Evolutionary conservation across 257 asterid genomes (phyloP).

Genomic region (Cordia subcordata): DNA sequence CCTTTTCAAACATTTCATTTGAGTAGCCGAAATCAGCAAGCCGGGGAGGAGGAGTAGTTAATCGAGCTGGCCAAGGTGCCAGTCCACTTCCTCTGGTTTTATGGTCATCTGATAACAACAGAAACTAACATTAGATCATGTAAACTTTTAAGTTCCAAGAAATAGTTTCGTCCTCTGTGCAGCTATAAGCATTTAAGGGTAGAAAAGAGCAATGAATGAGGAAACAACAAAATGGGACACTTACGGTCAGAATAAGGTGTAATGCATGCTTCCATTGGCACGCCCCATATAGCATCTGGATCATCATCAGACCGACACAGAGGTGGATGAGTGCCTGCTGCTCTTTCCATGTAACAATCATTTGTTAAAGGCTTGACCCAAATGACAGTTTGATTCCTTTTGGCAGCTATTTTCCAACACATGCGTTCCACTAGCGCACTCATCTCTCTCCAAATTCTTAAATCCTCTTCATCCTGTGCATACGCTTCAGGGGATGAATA

Average conservation of each 20-base stretch:
- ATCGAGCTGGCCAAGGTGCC: constrained; percentile 94
- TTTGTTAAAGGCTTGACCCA: constrained; percentile 92
- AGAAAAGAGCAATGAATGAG: neutral
- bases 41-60: constrained; percentile 88
- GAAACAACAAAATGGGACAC: constrained; percentile 20
- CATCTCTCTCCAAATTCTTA: constrained; percentile 80
- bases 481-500: constrained; percentile 96
- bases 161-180: neutral
- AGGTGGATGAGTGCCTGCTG: constrained; percentile 80
- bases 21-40: constrained; percentile 98
- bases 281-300: constrained; percentile 92
- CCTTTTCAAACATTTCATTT: constrained; percentile 76
- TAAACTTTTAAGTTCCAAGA: neutral
- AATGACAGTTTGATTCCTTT: constrained; percentile 80
- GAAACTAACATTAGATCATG: neutral
- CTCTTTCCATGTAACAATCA: constrained; percentile 68
- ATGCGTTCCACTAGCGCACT: constrained; percentile 83
- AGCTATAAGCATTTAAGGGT: neutral
- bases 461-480: constrained; percentile 93
- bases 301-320: constrained; percentile 82
- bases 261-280: constrained; percentile 83
- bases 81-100: constrained; percentile 74
- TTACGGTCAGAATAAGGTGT: constrained; percentile 90
- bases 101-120: constrained; percentile 72
- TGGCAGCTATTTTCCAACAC: constrained; percentile 91